phyloP scores from a whole-genome alignment of 2,329 filamentous ascomycete species.

The Sphaceloma murrayae region DNA sequence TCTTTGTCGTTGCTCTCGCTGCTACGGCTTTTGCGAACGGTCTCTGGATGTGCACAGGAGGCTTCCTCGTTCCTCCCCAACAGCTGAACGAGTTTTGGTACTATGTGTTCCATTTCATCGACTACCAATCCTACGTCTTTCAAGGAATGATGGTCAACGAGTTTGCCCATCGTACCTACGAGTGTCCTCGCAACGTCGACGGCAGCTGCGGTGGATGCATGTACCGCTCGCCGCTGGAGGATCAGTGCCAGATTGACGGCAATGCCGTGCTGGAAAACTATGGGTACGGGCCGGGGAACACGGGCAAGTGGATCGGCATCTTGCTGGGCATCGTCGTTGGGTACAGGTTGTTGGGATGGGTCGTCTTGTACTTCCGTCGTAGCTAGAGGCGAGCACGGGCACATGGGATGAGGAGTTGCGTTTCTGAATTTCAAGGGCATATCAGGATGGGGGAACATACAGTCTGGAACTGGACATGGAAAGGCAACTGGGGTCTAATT shows the following conservation, averaged over 20 bases:
- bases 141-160: slow-evolving; percentile 92
- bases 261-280: slow-evolving; percentile 60
- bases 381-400: slow-evolving; percentile 20
- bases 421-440: slow-evolving; percentile 9
- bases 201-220: slow-evolving; percentile 53
- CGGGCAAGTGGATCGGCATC: slow-evolving; percentile 65
- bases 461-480: too few species aligned
- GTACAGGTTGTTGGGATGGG: slow-evolving; percentile 60
- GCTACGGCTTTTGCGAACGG: slow-evolving; percentile 79
- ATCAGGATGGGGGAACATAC: too few species aligned
- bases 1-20: slow-evolving; percentile 71
- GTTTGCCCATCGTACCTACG: slow-evolving; percentile 56
- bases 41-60: slow-evolving; percentile 78
- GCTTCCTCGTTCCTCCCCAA: slow-evolving; percentile 65
- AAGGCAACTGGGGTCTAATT: too few species aligned
- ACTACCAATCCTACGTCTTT: slow-evolving; percentile 80
- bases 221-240: slow-evolving; percentile 54
- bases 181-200: slow-evolving; percentile 39
- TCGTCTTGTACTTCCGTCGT: slow-evolving; percentile 42
- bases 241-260: slow-evolving; percentile 60
- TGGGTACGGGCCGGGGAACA: slow-evolving; percentile 54
- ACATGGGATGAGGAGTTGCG: too few species aligned
- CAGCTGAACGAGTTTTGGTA: slow-evolving; percentile 75
- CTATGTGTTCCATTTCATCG: slow-evolving; percentile 81
- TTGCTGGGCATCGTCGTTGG: slow-evolving; percentile 65